Evolutionary conservation across 768 basidiomycete species (phyloP).

Genomic region (Calocybe cyanea): DNA sequence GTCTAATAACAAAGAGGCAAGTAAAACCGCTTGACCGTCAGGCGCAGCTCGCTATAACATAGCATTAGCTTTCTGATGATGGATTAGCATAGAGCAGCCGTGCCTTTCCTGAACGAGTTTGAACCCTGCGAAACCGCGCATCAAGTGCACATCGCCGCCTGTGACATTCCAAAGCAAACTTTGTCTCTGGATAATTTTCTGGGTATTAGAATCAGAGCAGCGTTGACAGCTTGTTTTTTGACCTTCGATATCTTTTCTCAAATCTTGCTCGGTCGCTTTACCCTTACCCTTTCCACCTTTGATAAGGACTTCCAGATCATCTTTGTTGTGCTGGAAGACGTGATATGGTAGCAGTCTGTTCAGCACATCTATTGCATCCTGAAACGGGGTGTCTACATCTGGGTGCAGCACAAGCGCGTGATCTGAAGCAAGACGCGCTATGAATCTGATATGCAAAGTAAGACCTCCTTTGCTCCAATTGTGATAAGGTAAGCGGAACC

Average conservation of each 20-base stretch:
- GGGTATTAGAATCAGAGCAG: constrained; percentile 4
- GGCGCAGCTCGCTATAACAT: constrained; percentile 51
- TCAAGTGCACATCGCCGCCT: constrained; percentile 52
- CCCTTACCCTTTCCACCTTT: constrained; percentile 55
- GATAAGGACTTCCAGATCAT: constrained; percentile 45
- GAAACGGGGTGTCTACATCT: constrained; percentile 68
- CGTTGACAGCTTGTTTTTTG: neutral
- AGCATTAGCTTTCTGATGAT: neutral
- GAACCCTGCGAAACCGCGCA: constrained; percentile 53
- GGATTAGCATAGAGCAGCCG: constrained; percentile 22
- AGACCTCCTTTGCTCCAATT: neutral
- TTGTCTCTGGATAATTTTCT: constrained; percentile 57
- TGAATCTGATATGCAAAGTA: constrained; percentile 38
- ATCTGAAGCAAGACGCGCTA: constrained; percentile 55
- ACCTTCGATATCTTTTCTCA: constrained; percentile 53
- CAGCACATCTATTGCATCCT: constrained; percentile 56
- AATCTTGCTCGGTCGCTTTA: constrained; percentile 45
- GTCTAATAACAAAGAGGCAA: constrained; percentile 64
- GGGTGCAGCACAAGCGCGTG: constrained; percentile 59
- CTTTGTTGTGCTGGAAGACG: constrained; percentile 69
- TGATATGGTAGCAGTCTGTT: constrained; percentile 79
- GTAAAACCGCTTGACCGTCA: constrained; percentile 58
- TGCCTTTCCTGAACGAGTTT: constrained; percentile 55
- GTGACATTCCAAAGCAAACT: constrained; percentile 65
- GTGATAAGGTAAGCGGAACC: constrained; percentile 27